phyloP scores from a whole-genome alignment of 176 grass and related monocot species.

The barley (Hordeum vulgare) region DNA sequence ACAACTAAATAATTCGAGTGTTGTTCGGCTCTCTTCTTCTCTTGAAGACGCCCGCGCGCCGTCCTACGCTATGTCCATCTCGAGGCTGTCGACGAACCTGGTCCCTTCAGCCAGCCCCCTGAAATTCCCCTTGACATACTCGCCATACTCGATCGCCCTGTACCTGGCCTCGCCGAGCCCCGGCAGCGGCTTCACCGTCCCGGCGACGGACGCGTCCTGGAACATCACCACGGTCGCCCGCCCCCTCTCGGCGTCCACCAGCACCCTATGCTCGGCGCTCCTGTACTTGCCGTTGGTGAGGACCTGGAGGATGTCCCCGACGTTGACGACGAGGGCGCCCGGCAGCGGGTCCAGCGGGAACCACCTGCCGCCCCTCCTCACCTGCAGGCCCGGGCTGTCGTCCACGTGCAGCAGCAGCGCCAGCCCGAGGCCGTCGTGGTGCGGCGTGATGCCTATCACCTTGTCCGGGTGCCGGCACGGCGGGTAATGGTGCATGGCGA shows the following conservation, averaged over 20 bases:
- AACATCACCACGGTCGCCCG: neutral
- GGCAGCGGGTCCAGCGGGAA: neutral
- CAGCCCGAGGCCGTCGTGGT: neutral
- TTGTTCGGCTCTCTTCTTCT: too few relatives aligned
- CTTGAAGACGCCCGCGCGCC: too few relatives aligned
- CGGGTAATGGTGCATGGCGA: neutral
- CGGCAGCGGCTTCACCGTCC: neutral
- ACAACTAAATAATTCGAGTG: too few relatives aligned
- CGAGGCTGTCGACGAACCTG: too few relatives aligned
- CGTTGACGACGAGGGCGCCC: conserved; percentile 19
- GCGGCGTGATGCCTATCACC: conserved; percentile 1
- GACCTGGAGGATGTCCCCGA: conserved; percentile 1
- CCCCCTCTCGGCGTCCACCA: neutral
- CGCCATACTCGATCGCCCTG: neutral
- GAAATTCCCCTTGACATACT: neutral
- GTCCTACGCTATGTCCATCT: too few relatives aligned
- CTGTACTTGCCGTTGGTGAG: neutral
- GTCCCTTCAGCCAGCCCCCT: neutral
- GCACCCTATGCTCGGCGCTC: conserved; percentile 20
- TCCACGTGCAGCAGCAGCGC: neutral
- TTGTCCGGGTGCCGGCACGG: neutral
- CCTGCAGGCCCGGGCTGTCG: neutral
- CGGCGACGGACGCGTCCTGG: neutral
- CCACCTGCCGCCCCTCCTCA: conserved; percentile 2
- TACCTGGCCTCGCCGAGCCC: neutral